Evolutionary conservation across 2,329 filamentous ascomycete species (phyloP).

Genomic region (Colletotrichum theobromicola): DNA sequence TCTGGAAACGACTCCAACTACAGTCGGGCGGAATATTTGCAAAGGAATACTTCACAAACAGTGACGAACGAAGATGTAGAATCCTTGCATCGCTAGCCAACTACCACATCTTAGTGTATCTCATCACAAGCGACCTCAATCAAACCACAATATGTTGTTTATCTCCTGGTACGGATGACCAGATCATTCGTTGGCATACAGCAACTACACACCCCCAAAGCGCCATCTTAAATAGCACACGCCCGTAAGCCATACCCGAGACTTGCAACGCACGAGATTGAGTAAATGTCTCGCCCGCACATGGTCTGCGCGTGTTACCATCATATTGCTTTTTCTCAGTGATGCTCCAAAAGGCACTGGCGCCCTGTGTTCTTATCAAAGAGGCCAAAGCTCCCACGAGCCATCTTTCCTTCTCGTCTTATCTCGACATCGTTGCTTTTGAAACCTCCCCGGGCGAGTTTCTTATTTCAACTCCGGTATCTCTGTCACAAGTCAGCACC

Average conservation of each 20-base stretch:
- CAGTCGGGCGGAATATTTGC: fast-evolving
- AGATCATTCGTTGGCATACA: too few species aligned
- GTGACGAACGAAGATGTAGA: not conserved
- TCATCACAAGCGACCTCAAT: not conserved
- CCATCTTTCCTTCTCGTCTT: not conserved
- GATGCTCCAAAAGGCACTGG: not conserved
- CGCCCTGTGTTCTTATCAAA: not conserved
- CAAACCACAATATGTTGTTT: too few species aligned
- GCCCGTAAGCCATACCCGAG: not conserved
- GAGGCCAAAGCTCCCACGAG: not conserved
- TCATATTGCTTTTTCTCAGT: not conserved
- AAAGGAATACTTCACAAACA: not conserved
- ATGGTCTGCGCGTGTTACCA: not conserved
- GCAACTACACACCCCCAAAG: too few species aligned
- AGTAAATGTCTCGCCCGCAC: not conserved
- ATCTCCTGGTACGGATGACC: too few species aligned
- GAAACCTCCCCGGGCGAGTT: not conserved
- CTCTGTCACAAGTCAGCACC: not conserved
- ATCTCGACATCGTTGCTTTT: not conserved
- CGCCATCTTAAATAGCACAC: not conserved
- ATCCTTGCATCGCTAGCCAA: too few species aligned
- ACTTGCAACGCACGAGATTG: not conserved
- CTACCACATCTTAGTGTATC: too few species aligned
- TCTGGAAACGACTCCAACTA: too few species aligned
- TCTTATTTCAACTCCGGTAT: not conserved